A percentile compares a stretch with the other conserved stretches of the same genome.
phyloP scores from a whole-genome alignment of 2,329 filamentous ascomycete species.

The Claviceps digitariae region DNA sequence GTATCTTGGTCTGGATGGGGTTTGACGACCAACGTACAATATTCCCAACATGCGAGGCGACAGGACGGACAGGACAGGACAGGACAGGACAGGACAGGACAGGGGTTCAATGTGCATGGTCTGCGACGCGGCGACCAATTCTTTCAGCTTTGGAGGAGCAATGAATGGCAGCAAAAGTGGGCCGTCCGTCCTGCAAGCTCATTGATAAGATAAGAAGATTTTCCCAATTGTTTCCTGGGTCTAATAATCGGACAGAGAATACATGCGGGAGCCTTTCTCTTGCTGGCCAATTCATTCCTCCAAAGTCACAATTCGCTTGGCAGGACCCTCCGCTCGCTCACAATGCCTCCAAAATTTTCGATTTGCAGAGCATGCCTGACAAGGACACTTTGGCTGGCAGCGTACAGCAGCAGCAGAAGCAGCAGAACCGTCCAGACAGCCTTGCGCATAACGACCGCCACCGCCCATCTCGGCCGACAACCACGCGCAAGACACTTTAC shows the following conservation, averaged over 20 bases:
- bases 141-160: not conserved
- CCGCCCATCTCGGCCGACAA: conserved; percentile 5
- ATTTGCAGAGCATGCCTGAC: conserved; percentile 15
- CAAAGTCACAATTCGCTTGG: not conserved
- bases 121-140: conserved; percentile 4
- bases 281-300: not conserved
- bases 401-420: not conserved
- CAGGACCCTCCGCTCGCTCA: too few relatives aligned
- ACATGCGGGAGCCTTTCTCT: too few relatives aligned
- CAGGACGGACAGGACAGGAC: too few relatives aligned
- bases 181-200: conserved; percentile 24
- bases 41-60: too few relatives aligned
- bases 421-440: not conserved
- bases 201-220: conserved; percentile 9
- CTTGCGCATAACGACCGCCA: not conserved
- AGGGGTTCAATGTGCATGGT: too few relatives aligned
- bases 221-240: too few relatives aligned
- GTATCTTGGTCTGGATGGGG: too few relatives aligned
- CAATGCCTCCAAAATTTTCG: conserved; percentile 16
- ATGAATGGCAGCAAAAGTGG: too few relatives aligned
- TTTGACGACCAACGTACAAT: too few relatives aligned
- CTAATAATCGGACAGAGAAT: too few relatives aligned
- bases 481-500: conserved; percentile 8
- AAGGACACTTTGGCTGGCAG: conserved; percentile 12
- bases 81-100: too few relatives aligned